These are phyloP conservation scores for Rugonectria rugulosa DNA, from an alignment of 2,329 filamentous ascomycete species.

Conservation along the genomic window DNA sequence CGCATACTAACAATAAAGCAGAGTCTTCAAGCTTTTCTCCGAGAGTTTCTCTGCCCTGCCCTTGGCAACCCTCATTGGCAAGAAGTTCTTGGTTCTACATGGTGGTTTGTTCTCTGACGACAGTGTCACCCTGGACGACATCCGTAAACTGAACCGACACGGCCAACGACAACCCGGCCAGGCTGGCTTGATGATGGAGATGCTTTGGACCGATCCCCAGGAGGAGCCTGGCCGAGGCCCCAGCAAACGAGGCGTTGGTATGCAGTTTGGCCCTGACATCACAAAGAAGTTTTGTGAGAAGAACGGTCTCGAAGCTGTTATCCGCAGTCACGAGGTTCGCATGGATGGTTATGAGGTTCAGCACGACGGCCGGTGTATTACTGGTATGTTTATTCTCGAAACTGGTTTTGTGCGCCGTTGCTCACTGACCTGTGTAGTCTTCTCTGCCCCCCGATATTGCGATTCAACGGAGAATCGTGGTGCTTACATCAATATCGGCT, in stretches of 20 bases:
- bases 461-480: constrained; percentile 98
- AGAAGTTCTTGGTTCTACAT: constrained; percentile 91
- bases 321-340: constrained; percentile 95
- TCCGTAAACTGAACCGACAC: constrained; percentile 90
- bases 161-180: constrained; percentile 93
- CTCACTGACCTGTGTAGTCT: constrained; percentile 64
- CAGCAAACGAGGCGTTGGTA: constrained; percentile 94
- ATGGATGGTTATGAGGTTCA: constrained; percentile 99
- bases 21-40: constrained; percentile 95
- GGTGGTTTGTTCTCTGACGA: constrained; percentile 97
- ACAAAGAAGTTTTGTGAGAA: constrained; percentile 97
- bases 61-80: constrained; percentile 88
- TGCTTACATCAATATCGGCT: constrained; percentile 95
- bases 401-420: neutral
- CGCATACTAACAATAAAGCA: constrained; percentile 35
- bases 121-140: constrained; percentile 89
- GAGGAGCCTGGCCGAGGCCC: constrained; percentile 84
- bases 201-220: constrained; percentile 99
- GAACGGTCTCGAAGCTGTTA: constrained; percentile 93
- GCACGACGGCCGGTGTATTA: constrained; percentile 95
- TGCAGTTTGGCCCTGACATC: constrained; percentile 96
- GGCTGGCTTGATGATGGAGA: constrained; percentile 98
- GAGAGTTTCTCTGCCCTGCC: constrained; percentile 96
- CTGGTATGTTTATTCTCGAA: constrained; percentile 61
- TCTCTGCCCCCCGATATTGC: constrained; percentile 97